Percentiles rank a stretch among this genome's conserved stretches.
Conservation (phyloP, 257 asterid genomes). For the Solanum chilense region DNA sequence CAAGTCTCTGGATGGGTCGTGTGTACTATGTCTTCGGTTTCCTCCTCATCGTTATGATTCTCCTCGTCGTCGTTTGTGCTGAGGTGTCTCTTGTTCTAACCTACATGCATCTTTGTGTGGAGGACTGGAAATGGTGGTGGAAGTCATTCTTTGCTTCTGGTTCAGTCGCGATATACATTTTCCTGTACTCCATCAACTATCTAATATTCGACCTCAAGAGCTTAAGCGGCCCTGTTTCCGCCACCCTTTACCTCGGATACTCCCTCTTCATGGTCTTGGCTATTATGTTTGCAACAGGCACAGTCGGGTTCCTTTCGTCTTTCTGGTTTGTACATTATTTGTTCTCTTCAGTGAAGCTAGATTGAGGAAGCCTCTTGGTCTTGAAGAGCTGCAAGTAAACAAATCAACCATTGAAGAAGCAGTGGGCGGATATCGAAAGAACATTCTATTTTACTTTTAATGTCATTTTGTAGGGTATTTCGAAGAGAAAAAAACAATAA, state of each 20-base stretch:
- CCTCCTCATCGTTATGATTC: slow-evolving; percentile 51
- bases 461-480: slow-evolving; percentile 4
- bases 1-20: slow-evolving; percentile 88
- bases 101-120: slow-evolving; percentile 87
- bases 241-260: slow-evolving; percentile 77
- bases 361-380: slow-evolving; percentile 17
- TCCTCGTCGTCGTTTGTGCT: slow-evolving; percentile 74
- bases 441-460: slow-evolving; percentile 5
- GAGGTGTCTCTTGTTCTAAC: slow-evolving; percentile 87
- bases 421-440: slow-evolving; percentile 1
- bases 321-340: slow-evolving; percentile 89
- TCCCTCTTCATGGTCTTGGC: slow-evolving; percentile 77
- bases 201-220: slow-evolving; percentile 79
- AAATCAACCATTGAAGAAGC: neutral
- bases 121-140: slow-evolving; percentile 98
- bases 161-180: slow-evolving; percentile 74
- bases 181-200: slow-evolving; percentile 59
- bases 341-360: slow-evolving; percentile 84
- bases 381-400: neutral
- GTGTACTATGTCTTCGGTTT: slow-evolving; percentile 85
- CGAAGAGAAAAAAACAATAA: slow-evolving; percentile 11
- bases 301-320: slow-evolving; percentile 75
- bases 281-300: slow-evolving; percentile 85
- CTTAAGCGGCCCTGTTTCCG: slow-evolving; percentile 77
- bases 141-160: slow-evolving; percentile 87